A percentile compares a stretch with the other conserved stretches of the same genome.
These are phyloP conservation scores for Salvia miltiorrhiza DNA, from an alignment of 257 asterid species.

Conservation along the genomic window DNA sequence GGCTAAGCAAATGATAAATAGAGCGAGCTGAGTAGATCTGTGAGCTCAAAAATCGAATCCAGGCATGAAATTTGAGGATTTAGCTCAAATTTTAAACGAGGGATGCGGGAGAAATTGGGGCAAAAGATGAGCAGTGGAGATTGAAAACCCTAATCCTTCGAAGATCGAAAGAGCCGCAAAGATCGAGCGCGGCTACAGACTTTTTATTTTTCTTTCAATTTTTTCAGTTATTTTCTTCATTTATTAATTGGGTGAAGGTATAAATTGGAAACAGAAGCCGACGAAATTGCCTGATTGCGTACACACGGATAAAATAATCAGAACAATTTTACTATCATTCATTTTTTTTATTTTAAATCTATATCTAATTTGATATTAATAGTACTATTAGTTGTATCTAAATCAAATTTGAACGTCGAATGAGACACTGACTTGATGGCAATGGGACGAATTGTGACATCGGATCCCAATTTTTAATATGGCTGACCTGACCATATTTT, in stretches of 20 bases:
- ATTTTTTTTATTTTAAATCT: neutral
- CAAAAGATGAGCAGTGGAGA: slow-evolving; percentile 15
- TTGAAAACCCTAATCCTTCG: slow-evolving; percentile 38
- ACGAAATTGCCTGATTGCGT: slow-evolving; percentile 14
- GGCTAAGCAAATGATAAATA: slow-evolving; percentile 9
- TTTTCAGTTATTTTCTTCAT: slow-evolving; percentile 10
- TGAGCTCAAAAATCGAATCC: slow-evolving; percentile 40
- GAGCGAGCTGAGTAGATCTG: slow-evolving; percentile 45
- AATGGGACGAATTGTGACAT: neutral
- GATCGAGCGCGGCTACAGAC: slow-evolving; percentile 25
- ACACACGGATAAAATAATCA: neutral
- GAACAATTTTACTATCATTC: neutral
- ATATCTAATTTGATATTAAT: too few relatives aligned
- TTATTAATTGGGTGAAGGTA: neutral
- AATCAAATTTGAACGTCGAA: neutral
- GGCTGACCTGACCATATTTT: too few relatives aligned
- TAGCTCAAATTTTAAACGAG: slow-evolving; percentile 21
- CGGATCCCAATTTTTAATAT: neutral
- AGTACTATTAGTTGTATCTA: neutral
- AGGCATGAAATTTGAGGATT: slow-evolving; percentile 22
- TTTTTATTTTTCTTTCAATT: slow-evolving; percentile 15
- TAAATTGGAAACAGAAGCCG: slow-evolving; percentile 1
- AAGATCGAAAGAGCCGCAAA: slow-evolving; percentile 27
- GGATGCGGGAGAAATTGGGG: slow-evolving; percentile 17
- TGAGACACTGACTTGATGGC: neutral